Evolutionary conservation across 208 protist genomes (phyloP), one percentile per base, ranked within the genome.

Genomic region (Leishmania mexicana): DNA sequence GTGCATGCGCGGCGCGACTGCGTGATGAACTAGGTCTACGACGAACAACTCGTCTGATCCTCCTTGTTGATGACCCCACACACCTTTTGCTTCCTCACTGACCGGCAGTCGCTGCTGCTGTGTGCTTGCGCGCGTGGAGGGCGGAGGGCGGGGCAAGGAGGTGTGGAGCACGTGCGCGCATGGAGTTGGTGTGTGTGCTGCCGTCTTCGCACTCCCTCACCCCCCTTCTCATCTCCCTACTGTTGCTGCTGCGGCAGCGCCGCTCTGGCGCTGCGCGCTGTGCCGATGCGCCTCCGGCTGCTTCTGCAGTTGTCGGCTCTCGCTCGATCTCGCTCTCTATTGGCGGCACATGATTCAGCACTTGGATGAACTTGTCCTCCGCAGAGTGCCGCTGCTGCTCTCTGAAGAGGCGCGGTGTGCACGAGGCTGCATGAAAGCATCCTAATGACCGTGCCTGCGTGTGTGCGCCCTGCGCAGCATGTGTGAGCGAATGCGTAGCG

Each of bases 11-110:
- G 10, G 53, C 53, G 72, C 24, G 79, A 76, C 72, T 82, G 72
- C 79, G 47, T 83, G 79, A 83, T 53, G 49, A 53, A 11, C 49
- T 53, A 53, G 49, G 49, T 53, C 49, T 83, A 83, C 80, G 80
- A 83, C 80, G 62, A 79, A 83, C 80, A 83, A 83, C 80, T 83
- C 80, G 80, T 75, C 80, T 83, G 80, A 83, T 28, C 47, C 49
- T 47, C 75, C 49, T 60, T 78, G 54, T 75, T 83, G 80, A 83
- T 68, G 80, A 83, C 42, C 53, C 21, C 60, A 78, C 53, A 83
- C 65, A 72, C 68, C 80, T 83, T 83, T 83, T 83, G 80, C 80
- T 83, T 83, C 80, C 80, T 83, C 80, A 83, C 80, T 83, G 80
- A 83, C 65, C n/a, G 54, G 53, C 80, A 42, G 80, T 60, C 80